Conservation (phyloP, 2,329 filamentous ascomycete genomes). For the Cladosporium sp. region DNA sequence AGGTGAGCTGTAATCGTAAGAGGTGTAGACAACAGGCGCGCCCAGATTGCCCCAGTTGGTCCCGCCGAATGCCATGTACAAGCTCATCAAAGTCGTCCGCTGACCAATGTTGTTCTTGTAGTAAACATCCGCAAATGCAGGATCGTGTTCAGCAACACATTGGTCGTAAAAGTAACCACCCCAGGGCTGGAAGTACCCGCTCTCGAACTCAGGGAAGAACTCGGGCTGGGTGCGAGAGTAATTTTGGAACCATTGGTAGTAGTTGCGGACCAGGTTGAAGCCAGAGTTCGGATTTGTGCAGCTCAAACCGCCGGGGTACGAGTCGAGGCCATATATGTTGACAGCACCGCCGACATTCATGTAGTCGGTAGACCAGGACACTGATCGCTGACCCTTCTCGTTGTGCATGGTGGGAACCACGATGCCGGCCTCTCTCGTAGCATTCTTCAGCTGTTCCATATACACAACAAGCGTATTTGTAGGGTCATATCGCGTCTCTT, state of each 20-base stretch:
- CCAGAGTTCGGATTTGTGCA: constrained; percentile 62
- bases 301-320: constrained; percentile 60
- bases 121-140: constrained; percentile 74
- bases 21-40: constrained; percentile 61
- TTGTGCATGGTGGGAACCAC: constrained; percentile 75
- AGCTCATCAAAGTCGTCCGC: constrained; percentile 62
- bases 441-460: constrained; percentile 69
- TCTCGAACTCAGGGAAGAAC: constrained; percentile 59
- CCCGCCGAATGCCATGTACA: constrained; percentile 79
- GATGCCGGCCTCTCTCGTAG: constrained; percentile 67
- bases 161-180: constrained; percentile 68
- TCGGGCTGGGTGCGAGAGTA: constrained; percentile 48
- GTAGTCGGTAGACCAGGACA: constrained; percentile 64
- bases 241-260: constrained; percentile 47
- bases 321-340: constrained; percentile 50
- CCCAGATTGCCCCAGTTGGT: constrained; percentile 58
- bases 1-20: constrained; percentile 59
- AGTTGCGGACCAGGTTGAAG: constrained; percentile 52
- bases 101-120: constrained; percentile 58
- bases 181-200: constrained; percentile 68
- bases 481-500: constrained; percentile 54
- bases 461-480: constrained; percentile 61
- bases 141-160: constrained; percentile 66
- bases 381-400: constrained; percentile 59
- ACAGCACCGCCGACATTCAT: constrained; percentile 59